Evolutionary conservation across 345 rosid genomes (phyloP).

Genomic region (Eucalyptus caleyi): DNA sequence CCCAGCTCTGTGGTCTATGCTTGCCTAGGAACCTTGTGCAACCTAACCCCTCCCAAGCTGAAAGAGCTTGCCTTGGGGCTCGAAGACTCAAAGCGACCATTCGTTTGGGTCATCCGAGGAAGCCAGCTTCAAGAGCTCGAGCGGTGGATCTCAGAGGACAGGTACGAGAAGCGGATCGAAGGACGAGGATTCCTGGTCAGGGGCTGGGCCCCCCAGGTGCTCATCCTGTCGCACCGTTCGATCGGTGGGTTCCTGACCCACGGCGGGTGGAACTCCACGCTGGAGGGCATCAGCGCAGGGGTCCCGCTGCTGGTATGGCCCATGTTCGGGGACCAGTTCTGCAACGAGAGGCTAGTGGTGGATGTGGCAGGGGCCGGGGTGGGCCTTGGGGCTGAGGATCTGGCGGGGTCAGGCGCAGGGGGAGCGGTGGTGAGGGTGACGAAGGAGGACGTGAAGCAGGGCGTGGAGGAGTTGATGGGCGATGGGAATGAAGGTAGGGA

Average conservation of each 20-base stretch:
- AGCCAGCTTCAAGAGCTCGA: background rate
- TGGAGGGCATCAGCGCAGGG: constrained; percentile 9
- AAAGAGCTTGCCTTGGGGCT: constrained; percentile 18
- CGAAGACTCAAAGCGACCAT: constrained; percentile 14
- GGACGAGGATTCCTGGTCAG: constrained; percentile 13
- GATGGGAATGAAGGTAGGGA: background rate
- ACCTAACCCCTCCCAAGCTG: background rate
- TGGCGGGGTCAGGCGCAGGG: background rate
- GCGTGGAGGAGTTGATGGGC: constrained; percentile 4
- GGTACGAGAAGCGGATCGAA: constrained; percentile 9
- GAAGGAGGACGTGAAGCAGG: constrained; percentile 3
- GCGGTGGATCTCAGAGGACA: constrained; percentile 11
- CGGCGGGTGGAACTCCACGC: constrained; percentile 29
- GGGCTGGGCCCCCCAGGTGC: constrained; percentile 29
- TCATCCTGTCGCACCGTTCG: constrained; percentile 17
- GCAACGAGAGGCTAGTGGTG: constrained; percentile 17
- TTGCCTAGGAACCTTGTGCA: constrained; percentile 17
- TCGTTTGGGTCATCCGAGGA: constrained; percentile 18
- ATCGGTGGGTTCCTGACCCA: constrained; percentile 25
- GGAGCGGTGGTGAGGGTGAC: background rate
- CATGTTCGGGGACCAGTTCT: constrained; percentile 22
- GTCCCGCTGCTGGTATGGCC: constrained; percentile 25
- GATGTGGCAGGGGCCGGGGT: constrained; percentile 7
- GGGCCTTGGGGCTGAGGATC: constrained; percentile 2
- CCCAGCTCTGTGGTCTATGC: constrained; percentile 15